Conservation (phyloP, 371 early-diverging fungal genomes). For the Saksenaea oblongispora region DNA sequence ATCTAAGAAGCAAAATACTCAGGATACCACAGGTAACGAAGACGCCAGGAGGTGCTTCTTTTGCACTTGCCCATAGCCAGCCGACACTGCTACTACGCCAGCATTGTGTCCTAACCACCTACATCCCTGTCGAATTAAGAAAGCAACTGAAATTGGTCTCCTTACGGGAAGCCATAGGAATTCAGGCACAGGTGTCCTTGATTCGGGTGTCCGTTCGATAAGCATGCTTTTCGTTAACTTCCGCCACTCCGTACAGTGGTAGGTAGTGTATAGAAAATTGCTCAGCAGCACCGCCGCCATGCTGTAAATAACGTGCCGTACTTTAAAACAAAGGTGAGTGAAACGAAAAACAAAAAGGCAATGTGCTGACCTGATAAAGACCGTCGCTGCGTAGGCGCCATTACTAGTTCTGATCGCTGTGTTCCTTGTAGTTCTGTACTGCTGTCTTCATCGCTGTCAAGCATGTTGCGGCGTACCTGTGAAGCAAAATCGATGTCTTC, state of each 20-base stretch:
- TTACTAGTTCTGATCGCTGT: not conserved
- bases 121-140: not conserved
- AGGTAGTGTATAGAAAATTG: not conserved
- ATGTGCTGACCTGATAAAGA: not conserved
- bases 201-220: not conserved
- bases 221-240: not conserved
- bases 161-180: not conserved
- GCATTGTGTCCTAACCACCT: not conserved
- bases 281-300: not conserved
- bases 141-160: not conserved
- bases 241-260: not conserved
- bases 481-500: not conserved
- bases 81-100: not conserved
- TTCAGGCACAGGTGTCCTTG: constrained; percentile 1
- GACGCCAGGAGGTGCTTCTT: not conserved
- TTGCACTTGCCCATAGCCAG: constrained; percentile 1
- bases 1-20: not conserved
- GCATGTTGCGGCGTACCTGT: not conserved
- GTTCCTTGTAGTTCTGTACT: not conserved
- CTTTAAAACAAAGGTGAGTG: not conserved
- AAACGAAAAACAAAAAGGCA: not conserved
- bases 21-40: not conserved
- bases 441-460: not conserved
- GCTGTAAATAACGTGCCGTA: not conserved
- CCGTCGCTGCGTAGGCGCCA: not conserved